Base-by-base conservation (phyloP, 768 basidiomycete species). In the Hygrophoropsis aurantiaca region DNA sequence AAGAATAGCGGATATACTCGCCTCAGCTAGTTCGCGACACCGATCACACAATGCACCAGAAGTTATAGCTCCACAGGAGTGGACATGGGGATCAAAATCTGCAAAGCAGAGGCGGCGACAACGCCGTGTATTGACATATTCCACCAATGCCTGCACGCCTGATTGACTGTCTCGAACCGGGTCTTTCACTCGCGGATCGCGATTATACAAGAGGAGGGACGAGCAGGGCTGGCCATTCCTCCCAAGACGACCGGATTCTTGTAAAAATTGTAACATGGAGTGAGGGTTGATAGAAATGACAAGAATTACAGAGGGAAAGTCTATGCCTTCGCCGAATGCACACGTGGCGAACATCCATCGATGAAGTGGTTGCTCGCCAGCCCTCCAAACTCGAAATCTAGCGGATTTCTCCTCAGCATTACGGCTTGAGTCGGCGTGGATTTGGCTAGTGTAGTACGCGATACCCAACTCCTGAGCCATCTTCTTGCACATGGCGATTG, bases 191-290 rank as follows among this genome's bases (percentile, higher is more conserved):
- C 37, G 6, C 0, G 37, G 47, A 0, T n/a, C 0, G 1, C 9
- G 7, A 20, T 46, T 55, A 43, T 46, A 56, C 21, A 56, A 39
- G 0, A 41, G 34, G n/a, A 56, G 8, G 0, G 50, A 24, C 0
- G 42, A 7, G 0, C 43, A 56, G 1, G 5, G 13, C 4, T 20
- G 1, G 0, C 54, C 40, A 13, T 56, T 53, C 16, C 40, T 24
- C 0, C 55, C 55, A 5, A 56, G 50, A 4, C 15, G 44, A 0
- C 55, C 47, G 4, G 46, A 55, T 6, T 56, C 55, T 34, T 55
- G 55, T 5, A 56, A 53, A 34, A 56, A 49, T 0, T 19, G 46
- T 0, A 55, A 26, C 47, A 55, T 53, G 36, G 21, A 16, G 18
- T 37, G 18, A 16, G 21, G 21, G 36, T 37, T 16, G 15, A 37